Conservation (phyloP, 805 yeast species). For the Kodamaea nitidulidarum region DNA sequence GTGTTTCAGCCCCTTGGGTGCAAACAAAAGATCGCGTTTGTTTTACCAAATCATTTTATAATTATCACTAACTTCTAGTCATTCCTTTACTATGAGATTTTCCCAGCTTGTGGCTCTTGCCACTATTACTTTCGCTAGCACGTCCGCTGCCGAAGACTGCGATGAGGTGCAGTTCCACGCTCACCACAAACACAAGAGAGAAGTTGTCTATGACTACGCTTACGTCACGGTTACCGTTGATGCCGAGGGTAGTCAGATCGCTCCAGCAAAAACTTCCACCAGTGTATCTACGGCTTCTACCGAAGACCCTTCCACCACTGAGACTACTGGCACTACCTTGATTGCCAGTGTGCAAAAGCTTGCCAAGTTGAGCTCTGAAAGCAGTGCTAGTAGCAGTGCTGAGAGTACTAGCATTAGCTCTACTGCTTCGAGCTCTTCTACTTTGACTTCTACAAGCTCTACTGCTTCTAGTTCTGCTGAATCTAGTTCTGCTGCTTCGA, state of each 20-base stretch:
- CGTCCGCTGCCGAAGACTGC: constrained; percentile 34
- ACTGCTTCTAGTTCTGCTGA: not conserved
- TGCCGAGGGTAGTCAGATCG: constrained; percentile 37
- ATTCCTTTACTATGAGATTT: constrained; percentile 19
- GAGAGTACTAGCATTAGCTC: not conserved
- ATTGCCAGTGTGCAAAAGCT: constrained; percentile 6
- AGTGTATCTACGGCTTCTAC: constrained; percentile 6
- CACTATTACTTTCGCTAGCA: constrained; percentile 11
- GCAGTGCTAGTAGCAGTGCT: not conserved
- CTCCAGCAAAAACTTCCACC: constrained; percentile 19
- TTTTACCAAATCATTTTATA: not conserved
- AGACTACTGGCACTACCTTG: constrained; percentile 10
- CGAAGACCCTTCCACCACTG: constrained; percentile 5
- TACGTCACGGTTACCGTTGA: constrained; percentile 43
- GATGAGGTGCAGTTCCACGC: constrained; percentile 47
- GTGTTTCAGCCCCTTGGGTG: constrained; percentile 1
- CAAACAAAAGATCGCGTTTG: constrained; percentile 2
- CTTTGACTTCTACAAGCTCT: constrained; percentile 1
- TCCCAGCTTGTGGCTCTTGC: constrained; percentile 16
- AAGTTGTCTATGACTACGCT: constrained; percentile 49
- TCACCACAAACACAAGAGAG: constrained; percentile 61
- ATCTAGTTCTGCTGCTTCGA: constrained; percentile 1
- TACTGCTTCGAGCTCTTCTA: not conserved
- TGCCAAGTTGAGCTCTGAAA: not conserved
- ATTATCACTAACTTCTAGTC: constrained; percentile 14